These are phyloP conservation scores for Xylariomycetidae sp. DNA, from an alignment of 2,329 filamentous ascomycete genomes.

Conservation along the genomic window DNA sequence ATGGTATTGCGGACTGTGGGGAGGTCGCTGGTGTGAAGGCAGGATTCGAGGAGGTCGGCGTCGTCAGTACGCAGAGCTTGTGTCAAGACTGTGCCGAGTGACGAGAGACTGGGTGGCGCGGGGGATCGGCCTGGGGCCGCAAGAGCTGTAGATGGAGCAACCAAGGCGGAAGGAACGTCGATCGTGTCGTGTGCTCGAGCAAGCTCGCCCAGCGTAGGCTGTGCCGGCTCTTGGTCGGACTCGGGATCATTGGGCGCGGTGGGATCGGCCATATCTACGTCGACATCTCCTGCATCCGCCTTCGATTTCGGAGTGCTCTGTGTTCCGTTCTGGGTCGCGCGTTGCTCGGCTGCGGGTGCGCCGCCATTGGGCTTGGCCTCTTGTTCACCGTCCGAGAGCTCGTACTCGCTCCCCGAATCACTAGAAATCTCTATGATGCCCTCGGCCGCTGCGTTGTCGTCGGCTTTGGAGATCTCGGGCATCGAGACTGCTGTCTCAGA, in stretches of 20 bases:
- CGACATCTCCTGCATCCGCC: constrained; percentile 20
- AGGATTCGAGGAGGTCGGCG: constrained; percentile 81
- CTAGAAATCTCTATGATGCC: constrained; percentile 54
- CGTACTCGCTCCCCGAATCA: constrained; percentile 41
- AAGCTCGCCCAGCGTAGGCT: constrained; percentile 81
- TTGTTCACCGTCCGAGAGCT: constrained; percentile 38
- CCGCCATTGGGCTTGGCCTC: constrained; percentile 14
- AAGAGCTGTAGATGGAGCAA: constrained; percentile 35
- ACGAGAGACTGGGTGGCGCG: constrained; percentile 64
- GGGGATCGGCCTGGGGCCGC: constrained; percentile 41
- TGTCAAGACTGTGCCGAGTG: constrained; percentile 84
- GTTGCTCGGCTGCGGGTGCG: constrained; percentile 5
- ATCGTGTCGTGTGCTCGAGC: constrained; percentile 68
- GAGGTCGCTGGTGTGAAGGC: constrained; percentile 73
- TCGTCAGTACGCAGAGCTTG: constrained; percentile 94
- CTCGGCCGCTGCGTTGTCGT: constrained; percentile 22
- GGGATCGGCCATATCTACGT: constrained; percentile 24
- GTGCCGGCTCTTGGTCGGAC: constrained; percentile 43
- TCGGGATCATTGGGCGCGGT: constrained; percentile 26
- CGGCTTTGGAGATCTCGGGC: constrained; percentile 32
- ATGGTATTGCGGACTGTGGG: constrained; percentile 81
- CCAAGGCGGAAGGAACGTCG: constrained; percentile 62
- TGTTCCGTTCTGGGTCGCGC: constrained; percentile 12
- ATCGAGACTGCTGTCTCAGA: constrained; percentile 48
- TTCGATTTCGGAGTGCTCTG: constrained; percentile 16